A percentile compares a stretch with the other conserved stretches of the same genome.
Evolutionary conservation across 75 land plant genomes (phyloP).

Genomic region (Pinus taeda): DNA sequence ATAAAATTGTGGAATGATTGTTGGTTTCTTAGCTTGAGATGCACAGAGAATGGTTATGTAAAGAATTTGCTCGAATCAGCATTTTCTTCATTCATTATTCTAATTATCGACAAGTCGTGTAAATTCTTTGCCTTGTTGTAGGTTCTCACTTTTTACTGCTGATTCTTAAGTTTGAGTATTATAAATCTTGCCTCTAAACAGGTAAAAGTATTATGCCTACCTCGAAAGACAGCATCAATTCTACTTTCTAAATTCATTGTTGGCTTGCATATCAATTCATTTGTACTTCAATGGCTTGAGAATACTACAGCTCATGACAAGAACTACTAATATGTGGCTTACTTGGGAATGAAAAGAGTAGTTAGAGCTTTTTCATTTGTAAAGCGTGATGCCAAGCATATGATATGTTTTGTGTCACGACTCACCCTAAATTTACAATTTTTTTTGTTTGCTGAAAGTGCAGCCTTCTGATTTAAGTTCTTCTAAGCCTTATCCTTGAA

Average conservation of each 20-base stretch:
- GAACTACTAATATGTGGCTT: no score
- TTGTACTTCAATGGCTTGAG: no score
- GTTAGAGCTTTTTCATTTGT: no score
- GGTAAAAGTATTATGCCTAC: not conserved
- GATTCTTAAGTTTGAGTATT: not conserved
- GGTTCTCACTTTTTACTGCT: not conserved
- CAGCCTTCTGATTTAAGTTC: no score
- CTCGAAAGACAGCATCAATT: constrained; percentile 1
- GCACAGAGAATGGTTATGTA: not conserved
- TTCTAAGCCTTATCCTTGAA: no score
- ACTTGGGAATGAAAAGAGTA: no score
- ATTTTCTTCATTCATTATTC: constrained; percentile 9
- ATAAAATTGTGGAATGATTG: not conserved
- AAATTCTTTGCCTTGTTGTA: not conserved
- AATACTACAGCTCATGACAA: no score
- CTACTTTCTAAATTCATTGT: constrained; percentile 1
- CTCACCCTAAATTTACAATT: no score
- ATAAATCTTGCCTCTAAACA: not conserved
- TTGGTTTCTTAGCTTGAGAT: not conserved
- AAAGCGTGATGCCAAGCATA: no score
- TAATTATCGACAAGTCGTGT: not conserved
- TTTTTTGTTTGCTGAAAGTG: no score
- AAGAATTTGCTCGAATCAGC: not conserved
- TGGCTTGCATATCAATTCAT: not conserved
- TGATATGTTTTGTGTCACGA: no score